Evolutionary conservation across 306 rosid genomes (phyloP), one percentile per base, ranked within the genome.

Genomic region (Glycine latifolia): DNA sequence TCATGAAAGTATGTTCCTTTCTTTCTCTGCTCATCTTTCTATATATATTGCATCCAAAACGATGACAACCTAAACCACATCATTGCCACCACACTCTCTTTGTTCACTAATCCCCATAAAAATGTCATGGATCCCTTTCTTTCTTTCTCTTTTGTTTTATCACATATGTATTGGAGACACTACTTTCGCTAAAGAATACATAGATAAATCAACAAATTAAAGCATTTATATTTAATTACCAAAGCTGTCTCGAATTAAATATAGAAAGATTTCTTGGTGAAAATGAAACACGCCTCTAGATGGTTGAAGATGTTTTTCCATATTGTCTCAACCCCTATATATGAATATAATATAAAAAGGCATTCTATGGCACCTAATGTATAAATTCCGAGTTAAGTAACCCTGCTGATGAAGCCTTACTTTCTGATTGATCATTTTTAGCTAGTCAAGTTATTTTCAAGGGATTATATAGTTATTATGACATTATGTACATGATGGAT

Each of bases 41-140:
- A 62, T 79, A 60, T 82, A 62, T 79, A 60, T 83, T 87, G 90
- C 88, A 90, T 89, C 91, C 90, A 90, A 89, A 79, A 90, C 89
- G 77, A 92, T 87, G 92, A 89, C 87, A 84, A 62, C 82, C 84
- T 13, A 85, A 82, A 74, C 84, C 89, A 90, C 89, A 90, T 93
- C 92, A 90, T 88, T 88, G 83, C 89, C 86, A 83, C 86, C 91
- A 90, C 87, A 67, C 89, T 79, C 73, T 85, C 83, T 85, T 93
- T 87, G 71, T 83, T 83, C 90, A 54, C 90, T 81, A 87, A 93
- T 93, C 96, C 96, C 96, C 56, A 91, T 75, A 84, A 90, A 85
- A 85, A 79, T 85, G 79, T 56, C 82, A 76, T 83, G 59, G 66
- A 76, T 85, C 76, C 66, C 80, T 79, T 35, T 82, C 87, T 78